Evolutionary conservation across 2,329 filamentous ascomycete genomes (phyloP).

Genomic region (Fusarium goolgardi): DNA sequence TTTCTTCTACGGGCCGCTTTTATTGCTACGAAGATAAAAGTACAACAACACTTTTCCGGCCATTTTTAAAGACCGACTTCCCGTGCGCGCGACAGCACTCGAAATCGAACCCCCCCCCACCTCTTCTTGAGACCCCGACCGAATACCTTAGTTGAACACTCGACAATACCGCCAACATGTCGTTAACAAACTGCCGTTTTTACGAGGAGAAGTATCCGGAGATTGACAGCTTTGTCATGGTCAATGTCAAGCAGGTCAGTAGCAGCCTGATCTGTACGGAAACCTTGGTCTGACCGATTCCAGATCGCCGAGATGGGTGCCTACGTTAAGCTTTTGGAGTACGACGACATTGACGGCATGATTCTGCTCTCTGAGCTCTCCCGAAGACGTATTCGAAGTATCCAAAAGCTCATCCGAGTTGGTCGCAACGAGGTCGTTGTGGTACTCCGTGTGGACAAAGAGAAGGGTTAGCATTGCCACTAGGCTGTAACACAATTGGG

Average conservation of each 20-base stretch:
- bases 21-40: conserved; percentile 3
- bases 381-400: conserved; percentile 96
- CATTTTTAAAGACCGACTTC: conserved; percentile 33
- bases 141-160: conserved; percentile 33
- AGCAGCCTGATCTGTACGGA: conserved; percentile 22
- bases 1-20: conserved; percentile 20
- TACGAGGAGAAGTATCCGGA: conserved; percentile 96
- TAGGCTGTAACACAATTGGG: conserved; percentile 31
- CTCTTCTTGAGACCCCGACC: conserved; percentile 44
- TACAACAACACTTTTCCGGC: conserved; percentile 21
- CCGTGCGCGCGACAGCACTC: conserved; percentile 43
- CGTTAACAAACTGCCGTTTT: conserved; percentile 95
- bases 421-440: conserved; percentile 99
- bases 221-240: conserved; percentile 99
- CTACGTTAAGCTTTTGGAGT: conserved; percentile 99
- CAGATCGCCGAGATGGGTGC: conserved; percentile 99
- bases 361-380: conserved; percentile 98
- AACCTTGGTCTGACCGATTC: conserved; percentile 36
- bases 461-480: conserved; percentile 76
- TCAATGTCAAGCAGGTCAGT: conserved; percentile 96
- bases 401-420: conserved; percentile 98
- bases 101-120: conserved; percentile 52
- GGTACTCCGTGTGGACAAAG: conserved; percentile 98
- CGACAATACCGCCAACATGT: conserved; percentile 75
- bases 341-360: conserved; percentile 99